Conservation (phyloP, 768 basidiomycete genomes). For the Neoboletus subvelutipes region DNA sequence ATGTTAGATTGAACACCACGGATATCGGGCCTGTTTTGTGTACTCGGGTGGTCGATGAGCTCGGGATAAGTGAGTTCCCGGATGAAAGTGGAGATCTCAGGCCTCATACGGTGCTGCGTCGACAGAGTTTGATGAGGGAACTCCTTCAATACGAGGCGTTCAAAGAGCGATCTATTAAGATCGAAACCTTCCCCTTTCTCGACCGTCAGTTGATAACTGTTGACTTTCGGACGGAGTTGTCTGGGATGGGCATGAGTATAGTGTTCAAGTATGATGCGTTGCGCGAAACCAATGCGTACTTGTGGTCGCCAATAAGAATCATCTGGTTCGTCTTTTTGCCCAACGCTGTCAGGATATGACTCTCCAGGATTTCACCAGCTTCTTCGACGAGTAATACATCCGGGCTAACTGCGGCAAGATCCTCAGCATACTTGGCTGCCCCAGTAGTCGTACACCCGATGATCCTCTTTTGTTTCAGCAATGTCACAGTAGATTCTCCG, state of each 20-base stretch:
- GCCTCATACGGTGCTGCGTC: constrained; percentile 71
- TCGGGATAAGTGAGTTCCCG: constrained; percentile 67
- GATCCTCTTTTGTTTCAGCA: constrained; percentile 50
- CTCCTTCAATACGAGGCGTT: constrained; percentile 59
- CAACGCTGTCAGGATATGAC: constrained; percentile 64
- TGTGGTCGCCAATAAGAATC: constrained; percentile 72
- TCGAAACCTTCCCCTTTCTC: constrained; percentile 72
- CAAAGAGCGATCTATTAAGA: constrained; percentile 67
- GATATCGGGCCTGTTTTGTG: constrained; percentile 48
- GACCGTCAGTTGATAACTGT: constrained; percentile 60
- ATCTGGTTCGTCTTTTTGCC: constrained; percentile 48
- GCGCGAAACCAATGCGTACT: constrained; percentile 38
- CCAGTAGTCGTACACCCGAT: constrained; percentile 72
- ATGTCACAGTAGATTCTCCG: constrained; percentile 32
- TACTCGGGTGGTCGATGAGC: constrained; percentile 55
- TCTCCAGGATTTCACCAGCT: constrained; percentile 72
- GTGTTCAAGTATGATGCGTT: neutral
- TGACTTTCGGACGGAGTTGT: constrained; percentile 73
- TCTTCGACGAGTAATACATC: constrained; percentile 67
- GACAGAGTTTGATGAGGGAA: constrained; percentile 60
- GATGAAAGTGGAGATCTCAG: constrained; percentile 67
- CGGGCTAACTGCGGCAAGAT: constrained; percentile 47
- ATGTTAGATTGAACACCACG: constrained; percentile 58
- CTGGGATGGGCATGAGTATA: constrained; percentile 32
- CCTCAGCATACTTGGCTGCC: constrained; percentile 58